These are phyloP conservation scores for Pythium diclinum DNA, from an alignment of 352 stramenopile species.

Conservation along the genomic window DNA sequence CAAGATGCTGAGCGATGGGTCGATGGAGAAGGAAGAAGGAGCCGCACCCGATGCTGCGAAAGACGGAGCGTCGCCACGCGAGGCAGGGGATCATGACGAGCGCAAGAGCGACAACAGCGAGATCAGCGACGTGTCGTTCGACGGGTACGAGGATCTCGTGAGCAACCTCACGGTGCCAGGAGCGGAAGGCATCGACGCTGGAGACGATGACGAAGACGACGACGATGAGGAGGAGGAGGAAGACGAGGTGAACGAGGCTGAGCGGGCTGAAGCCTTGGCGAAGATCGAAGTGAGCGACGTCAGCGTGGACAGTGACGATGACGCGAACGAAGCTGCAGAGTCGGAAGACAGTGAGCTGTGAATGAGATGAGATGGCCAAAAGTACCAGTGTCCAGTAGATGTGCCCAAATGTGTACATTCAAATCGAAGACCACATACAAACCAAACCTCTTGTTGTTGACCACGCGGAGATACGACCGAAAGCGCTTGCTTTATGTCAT, in stretches of 20 bases:
- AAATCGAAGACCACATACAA: constrained; percentile 6
- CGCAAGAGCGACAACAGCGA: constrained; percentile 59
- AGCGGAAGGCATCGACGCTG: neutral
- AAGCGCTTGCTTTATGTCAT: constrained; percentile 20
- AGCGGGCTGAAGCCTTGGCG: constrained; percentile 8
- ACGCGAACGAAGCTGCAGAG: constrained; percentile 27
- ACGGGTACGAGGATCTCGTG: constrained; percentile 61
- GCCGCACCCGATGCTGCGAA: neutral
- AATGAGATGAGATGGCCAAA: no score
- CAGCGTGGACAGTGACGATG: constrained; percentile 29
- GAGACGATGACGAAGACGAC: constrained; percentile 16
- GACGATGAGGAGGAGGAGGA: constrained; percentile 10
- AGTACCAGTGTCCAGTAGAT: no score
- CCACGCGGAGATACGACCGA: constrained; percentile 5
- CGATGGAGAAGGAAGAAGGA: constrained; percentile 23
- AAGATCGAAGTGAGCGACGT: constrained; percentile 25
- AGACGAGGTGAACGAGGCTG: neutral
- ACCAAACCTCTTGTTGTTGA: neutral
- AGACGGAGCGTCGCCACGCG: constrained; percentile 8
- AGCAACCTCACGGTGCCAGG: constrained; percentile 16
- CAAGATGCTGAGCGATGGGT: constrained; percentile 34
- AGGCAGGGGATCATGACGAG: neutral
- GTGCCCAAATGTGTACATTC: constrained; percentile 4
- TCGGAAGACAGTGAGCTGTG: constrained; percentile 68
- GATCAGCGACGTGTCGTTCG: constrained; percentile 71